Evolutionary conservation across 2,329 filamentous ascomycete species (phyloP).

Genomic region (Aspergillus nomiae): DNA sequence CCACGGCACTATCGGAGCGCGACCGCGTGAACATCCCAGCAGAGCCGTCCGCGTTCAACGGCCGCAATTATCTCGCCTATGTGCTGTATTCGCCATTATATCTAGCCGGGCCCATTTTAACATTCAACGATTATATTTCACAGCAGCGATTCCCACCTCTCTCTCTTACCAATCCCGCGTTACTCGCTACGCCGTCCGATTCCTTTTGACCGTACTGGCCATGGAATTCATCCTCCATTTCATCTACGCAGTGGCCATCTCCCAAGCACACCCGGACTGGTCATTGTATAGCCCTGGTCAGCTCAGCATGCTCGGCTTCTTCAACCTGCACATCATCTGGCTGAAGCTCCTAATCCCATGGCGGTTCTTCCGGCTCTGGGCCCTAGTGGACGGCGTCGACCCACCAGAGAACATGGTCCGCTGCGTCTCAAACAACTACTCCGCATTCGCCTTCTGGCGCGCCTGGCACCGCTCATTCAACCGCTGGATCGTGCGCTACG

Average conservation of each 20-base stretch:
- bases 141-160: constrained; percentile 74
- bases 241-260: constrained; percentile 91
- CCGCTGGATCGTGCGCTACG: constrained; percentile 89
- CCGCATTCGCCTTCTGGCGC: constrained; percentile 88
- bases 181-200: constrained; percentile 78
- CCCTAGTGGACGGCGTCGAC: constrained; percentile 85
- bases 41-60: constrained; percentile 67
- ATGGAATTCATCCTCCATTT: constrained; percentile 94
- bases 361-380: constrained; percentile 99
- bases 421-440: constrained; percentile 94
- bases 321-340: constrained; percentile 98
- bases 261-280: constrained; percentile 79
- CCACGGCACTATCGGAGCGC: constrained; percentile 79
- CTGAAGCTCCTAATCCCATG: constrained; percentile 94
- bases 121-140: constrained; percentile 96
- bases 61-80: constrained; percentile 88
- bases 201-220: constrained; percentile 73
- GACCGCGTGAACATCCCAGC: constrained; percentile 82
- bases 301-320: constrained; percentile 86
- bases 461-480: constrained; percentile 96
- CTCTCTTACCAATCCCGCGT: constrained; percentile 72
- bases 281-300: constrained; percentile 80
- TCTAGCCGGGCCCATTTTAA: constrained; percentile 87
- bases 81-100: constrained; percentile 90
- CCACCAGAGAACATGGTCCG: constrained; percentile 98